Percentiles rank a stretch among this genome's conserved stretches.
phyloP scores from a whole-genome alignment of 1,284 basidiomycete genomes.

The Phellopilus nigrolimitatus region DNA sequence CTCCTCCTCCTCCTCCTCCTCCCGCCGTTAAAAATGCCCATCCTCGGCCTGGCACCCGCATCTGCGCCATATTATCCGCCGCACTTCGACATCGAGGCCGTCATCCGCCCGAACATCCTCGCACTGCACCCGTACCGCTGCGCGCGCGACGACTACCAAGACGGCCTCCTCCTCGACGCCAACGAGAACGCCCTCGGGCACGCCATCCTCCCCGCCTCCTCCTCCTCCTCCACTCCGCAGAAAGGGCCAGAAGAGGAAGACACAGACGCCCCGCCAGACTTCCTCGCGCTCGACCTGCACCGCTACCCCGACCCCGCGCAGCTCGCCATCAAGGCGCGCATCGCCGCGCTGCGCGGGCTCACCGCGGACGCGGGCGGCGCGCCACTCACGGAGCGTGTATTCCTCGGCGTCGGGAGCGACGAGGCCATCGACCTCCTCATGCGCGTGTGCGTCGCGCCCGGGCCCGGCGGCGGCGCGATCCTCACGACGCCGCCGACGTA shows the following conservation, averaged over 20 bases:
- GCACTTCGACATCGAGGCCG: slow-evolving; percentile 79
- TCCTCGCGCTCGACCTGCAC: slow-evolving; percentile 58
- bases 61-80: slow-evolving; percentile 50
- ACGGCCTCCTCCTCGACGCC: slow-evolving; percentile 94
- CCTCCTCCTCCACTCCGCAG: slow-evolving; percentile 15
- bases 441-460: slow-evolving; percentile 83
- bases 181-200: slow-evolving; percentile 96
- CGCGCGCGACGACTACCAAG: slow-evolving; percentile 93
- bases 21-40: slow-evolving; percentile 44
- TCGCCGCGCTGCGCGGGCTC: slow-evolving; percentile 67
- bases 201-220: slow-evolving; percentile 49
- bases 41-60: slow-evolving; percentile 39
- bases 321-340: slow-evolving; percentile 71
- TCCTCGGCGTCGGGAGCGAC: slow-evolving; percentile 95
- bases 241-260: slow-evolving; percentile 27
- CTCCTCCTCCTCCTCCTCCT: neutral
- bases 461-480: slow-evolving; percentile 59
- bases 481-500: slow-evolving; percentile 93
- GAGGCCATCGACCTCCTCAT: slow-evolving; percentile 96
- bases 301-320: slow-evolving; percentile 87
- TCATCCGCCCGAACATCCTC: slow-evolving; percentile 93
- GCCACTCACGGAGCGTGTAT: slow-evolving; percentile 58
- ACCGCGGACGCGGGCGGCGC: slow-evolving; percentile 43
- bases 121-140: slow-evolving; percentile 91
- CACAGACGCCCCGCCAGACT: slow-evolving; percentile 29